phyloP scores from a whole-genome alignment of 306 rosid genomes.

The Hippophae gyantsensis region DNA sequence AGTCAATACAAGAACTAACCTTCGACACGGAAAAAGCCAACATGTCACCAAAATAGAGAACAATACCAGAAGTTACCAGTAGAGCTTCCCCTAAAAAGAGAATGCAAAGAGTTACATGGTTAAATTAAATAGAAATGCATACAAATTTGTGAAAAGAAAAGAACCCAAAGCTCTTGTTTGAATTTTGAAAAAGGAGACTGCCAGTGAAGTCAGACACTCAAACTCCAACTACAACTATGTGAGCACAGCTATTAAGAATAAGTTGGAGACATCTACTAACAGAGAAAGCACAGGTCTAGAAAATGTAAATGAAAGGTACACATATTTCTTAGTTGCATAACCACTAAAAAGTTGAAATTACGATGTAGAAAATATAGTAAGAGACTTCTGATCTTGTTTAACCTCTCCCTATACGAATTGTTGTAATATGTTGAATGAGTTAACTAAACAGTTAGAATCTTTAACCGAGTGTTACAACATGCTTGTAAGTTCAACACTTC shows the following conservation, averaged over 20 bases:
- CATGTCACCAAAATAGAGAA: constrained; percentile 91
- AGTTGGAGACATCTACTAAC: background rate
- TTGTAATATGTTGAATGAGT: too few relatives aligned
- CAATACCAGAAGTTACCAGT: constrained; percentile 71
- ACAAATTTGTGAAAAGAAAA: background rate
- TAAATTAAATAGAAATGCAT: constrained; percentile 8
- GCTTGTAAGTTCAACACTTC: background rate
- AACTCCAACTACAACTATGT: background rate
- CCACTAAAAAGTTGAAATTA: background rate
- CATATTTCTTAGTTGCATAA: background rate
- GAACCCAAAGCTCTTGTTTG: background rate
- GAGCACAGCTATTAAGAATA: constrained; percentile 1
- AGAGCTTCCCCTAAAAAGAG: constrained; percentile 65
- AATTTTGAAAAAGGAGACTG: background rate
- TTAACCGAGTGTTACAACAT: too few relatives aligned
- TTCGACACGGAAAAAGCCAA: constrained; percentile 49
- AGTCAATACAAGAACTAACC: constrained; percentile 33
- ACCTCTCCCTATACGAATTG: too few relatives aligned
- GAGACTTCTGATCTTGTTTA: too few relatives aligned
- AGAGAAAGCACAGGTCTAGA: background rate
- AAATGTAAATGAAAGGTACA: background rate
- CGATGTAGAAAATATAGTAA: too few relatives aligned
- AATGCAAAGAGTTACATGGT: constrained; percentile 3
- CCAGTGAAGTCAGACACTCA: constrained; percentile 5
- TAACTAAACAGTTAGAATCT: too few relatives aligned